Evolutionary conservation across 2,329 filamentous ascomycete species (phyloP), one percentile per base, ranked within the genome.

Genomic region (Blastomyces gilchristii): DNA sequence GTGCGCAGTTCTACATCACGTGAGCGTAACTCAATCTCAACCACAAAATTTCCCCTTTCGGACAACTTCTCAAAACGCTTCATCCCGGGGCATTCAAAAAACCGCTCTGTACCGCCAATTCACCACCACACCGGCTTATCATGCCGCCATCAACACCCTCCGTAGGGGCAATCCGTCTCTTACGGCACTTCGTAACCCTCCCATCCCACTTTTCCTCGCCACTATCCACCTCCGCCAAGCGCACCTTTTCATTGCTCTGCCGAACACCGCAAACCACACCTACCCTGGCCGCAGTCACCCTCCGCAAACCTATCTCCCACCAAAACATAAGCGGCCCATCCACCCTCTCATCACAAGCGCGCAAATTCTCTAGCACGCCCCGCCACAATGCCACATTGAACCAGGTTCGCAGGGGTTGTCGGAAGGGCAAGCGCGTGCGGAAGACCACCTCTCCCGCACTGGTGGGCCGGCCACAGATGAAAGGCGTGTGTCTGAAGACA

Each of bases 401-500:
- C 78, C 88, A 91, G 75, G 85, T 91, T 64, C 80, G 88, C 22
- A 82, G 83, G 66, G 90, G 91, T 69, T 92, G 90, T 72, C 89
- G 94, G 66, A 85, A 85, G 69, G 82, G 85, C 58, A 91, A 96
- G 78, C 85, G 85, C 64, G 89, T 89, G 1, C 90, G 94, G 67
- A 91, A 96, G 78, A 85, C 90, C 69, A 87, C 90, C 60, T 97
- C 93, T 2, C 94, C 94, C 0, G 92, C 93, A 28, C 83, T 99
- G 62, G 82, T 82, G 65, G 76, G 85, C 60, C 83, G 89, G 53
- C 91, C 94, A 3, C 85, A 89, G 73, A 87, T 96, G 79, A 97
- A 97, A 81, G 94, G 93, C 69, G 94, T 99, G 47, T 97, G 94
- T 76, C 80, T 99, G 67, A 92, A 95, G 75, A 94, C 97, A 65